A percentile compares a stretch with the other conserved stretches of the same genome.
Conservation (phyloP, 2,329 filamentous ascomycete genomes). For the Aspergillus melleus region DNA sequence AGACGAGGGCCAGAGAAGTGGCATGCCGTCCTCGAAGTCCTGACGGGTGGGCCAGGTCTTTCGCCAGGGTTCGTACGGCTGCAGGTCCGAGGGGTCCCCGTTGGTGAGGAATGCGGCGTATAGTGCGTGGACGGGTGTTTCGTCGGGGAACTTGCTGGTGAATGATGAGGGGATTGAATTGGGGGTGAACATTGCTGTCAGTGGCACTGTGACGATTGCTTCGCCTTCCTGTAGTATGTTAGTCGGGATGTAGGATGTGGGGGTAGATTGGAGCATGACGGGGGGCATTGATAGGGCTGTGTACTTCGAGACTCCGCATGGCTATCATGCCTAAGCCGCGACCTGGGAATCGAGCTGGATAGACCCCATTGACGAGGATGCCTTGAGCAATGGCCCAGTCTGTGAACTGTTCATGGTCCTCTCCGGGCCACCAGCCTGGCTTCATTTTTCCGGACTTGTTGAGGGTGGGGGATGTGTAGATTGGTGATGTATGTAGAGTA, state of each 20-base stretch:
- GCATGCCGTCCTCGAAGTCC: slow-evolving; percentile 61
- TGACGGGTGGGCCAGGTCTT: slow-evolving; percentile 64
- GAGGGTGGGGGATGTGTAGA: background rate
- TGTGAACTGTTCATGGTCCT: slow-evolving; percentile 56
- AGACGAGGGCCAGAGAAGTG: slow-evolving; percentile 53
- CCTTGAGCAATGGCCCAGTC: slow-evolving; percentile 67
- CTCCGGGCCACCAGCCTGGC: slow-evolving; percentile 34
- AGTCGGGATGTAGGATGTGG: background rate
- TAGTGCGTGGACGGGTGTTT: slow-evolving; percentile 67
- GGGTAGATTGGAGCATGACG: background rate
- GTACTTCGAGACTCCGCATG: slow-evolving; percentile 64
- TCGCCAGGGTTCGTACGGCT: slow-evolving; percentile 60
- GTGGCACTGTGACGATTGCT: slow-evolving; percentile 65
- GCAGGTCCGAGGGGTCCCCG: slow-evolving; percentile 43
- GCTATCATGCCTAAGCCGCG: slow-evolving; percentile 78
- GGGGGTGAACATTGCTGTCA: slow-evolving; percentile 63
- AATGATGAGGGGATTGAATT: slow-evolving; percentile 59
- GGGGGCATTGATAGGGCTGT: background rate
- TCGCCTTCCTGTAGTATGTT: slow-evolving; percentile 53
- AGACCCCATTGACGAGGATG: slow-evolving; percentile 66
- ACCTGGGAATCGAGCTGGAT: slow-evolving; percentile 66
- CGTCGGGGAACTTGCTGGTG: slow-evolving; percentile 51
- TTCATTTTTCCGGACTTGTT: slow-evolving; percentile 21
- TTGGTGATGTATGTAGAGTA: background rate
- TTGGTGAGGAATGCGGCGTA: slow-evolving; percentile 68